Base-by-base conservation (phyloP, 2,329 filamentous ascomycete genomes). In the Phyllosticta citriasiana region DNA sequence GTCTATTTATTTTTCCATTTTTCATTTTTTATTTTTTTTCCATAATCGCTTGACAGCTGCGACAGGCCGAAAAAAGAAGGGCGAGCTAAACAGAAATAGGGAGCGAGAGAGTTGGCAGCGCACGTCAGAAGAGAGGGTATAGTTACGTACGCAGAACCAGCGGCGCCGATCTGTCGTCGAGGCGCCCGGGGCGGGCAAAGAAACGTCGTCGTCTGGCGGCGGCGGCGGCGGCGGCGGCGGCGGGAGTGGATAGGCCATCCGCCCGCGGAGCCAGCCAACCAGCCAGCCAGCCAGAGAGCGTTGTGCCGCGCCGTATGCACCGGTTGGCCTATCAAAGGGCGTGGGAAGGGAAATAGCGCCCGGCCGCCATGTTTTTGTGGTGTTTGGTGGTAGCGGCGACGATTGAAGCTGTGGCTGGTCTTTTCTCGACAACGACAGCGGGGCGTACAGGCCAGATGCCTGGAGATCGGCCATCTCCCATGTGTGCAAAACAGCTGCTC, bases 381-480 rank as follows among this genome's bases (percentile, higher is more conserved):
- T 22, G n/a, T 33, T 50, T 24, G 19, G n/a, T 50, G 19, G n/a
- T 55, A 26, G 47, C 19, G 51, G 26, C 12, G 50, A 27, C 19
- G n/a, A 60, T 52, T 52, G 7, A 22, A 12, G 19, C 0, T 60
- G 58, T 60, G 58, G 58, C 58, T 60, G 58, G 58, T 53, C 40
- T 51, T 22, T 22, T 22, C 19, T 22, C 19, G 19, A 22, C 30
- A 10, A 33, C 30, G 47, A 58, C 57, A 53, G 57, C 55, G 56
- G 30, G 30, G 2, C 25, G 35, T 19, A 33, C 57, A 40, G 57
- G 57, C n/a, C 35, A 27, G 53, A 30, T 51, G 53, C 35, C 4
- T 55, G 58, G 35, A 22, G 57, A 60, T 60, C 57, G 57, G 30
- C 57, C 53, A 52, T 33, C 52, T 19, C 57, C 58, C 58, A 55